phyloP scores from a whole-genome alignment of 73 alveolate genomes.

The Paramecium octaurelia region DNA sequence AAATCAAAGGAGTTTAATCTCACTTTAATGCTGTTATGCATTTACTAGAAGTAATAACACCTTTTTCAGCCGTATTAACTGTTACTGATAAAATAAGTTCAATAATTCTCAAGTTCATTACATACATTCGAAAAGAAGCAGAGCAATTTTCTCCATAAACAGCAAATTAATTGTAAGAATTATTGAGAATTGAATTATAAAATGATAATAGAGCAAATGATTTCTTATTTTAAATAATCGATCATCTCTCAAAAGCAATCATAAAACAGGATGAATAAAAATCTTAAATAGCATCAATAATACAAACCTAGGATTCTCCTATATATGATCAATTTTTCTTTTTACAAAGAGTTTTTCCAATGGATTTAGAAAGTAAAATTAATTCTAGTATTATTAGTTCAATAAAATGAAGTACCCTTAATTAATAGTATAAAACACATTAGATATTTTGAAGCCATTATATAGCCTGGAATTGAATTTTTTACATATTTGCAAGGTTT shows the following conservation, averaged over 20 bases:
- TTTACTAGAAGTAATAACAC: not conserved
- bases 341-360: not conserved
- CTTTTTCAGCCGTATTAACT: not conserved
- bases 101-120: not conserved
- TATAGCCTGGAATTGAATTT: not conserved
- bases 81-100: not conserved
- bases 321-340: constrained; percentile 33
- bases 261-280: not conserved
- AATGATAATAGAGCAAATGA: constrained; percentile 37
- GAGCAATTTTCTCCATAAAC: not conserved
- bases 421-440: constrained; percentile 44
- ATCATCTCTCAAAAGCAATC: constrained; percentile 3
- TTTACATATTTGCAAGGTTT: not conserved
- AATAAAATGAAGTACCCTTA: constrained; percentile 13
- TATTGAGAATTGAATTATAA: not conserved
- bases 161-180: not conserved
- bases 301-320: constrained; percentile 29
- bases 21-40: constrained; percentile 31
- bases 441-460: not conserved
- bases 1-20: not conserved
- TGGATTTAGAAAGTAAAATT: not conserved
- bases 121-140: not conserved
- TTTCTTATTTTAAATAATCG: not conserved
- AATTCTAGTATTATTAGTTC: not conserved
- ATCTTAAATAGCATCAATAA: constrained; percentile 1